These are phyloP conservation scores for Tetraselmis chui DNA, from an alignment of 139 green algal genomes.

Conservation along the genomic window DNA sequence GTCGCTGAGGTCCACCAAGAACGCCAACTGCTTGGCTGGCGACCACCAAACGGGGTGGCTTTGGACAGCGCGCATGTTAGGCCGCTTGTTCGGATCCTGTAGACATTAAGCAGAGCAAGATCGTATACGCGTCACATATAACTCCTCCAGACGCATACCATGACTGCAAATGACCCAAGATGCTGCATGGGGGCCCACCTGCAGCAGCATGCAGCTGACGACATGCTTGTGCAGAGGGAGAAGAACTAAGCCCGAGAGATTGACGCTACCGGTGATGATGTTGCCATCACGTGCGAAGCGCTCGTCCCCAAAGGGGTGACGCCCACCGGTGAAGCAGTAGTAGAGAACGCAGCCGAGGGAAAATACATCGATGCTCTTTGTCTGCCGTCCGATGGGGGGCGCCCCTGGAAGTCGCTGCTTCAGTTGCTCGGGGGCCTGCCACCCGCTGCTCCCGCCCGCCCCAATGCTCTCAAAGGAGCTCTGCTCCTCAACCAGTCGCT, in stretches of 20 bases:
- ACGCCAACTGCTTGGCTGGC: constrained; percentile 64
- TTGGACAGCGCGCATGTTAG: constrained; percentile 57
- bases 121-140: too few species aligned
- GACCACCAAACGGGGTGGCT: constrained; percentile 90
- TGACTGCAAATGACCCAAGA: too few species aligned
- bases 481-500: constrained; percentile 75
- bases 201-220: constrained; percentile 57
- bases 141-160: too few species aligned
- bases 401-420: constrained; percentile 19
- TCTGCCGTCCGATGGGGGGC: constrained; percentile 54
- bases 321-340: constrained; percentile 76
- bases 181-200: too few species aligned
- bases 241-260: constrained; percentile 13
- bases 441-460: constrained; percentile 82
- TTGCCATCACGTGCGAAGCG: constrained; percentile 80
- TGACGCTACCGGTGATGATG: constrained; percentile 54
- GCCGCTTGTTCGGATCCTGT: constrained; percentile 49
- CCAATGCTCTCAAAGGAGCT: constrained; percentile 70
- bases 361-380: constrained; percentile 87
- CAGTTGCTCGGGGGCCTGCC: constrained; percentile 95
- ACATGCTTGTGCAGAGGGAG: constrained; percentile 71
- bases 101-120: too few species aligned
- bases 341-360: constrained; percentile 85
- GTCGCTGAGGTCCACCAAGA: constrained; percentile 81
- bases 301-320: constrained; percentile 82